Evolutionary conservation across 306 rosid species (phyloP).

Genomic region (Macrotyloma uniflorum): DNA sequence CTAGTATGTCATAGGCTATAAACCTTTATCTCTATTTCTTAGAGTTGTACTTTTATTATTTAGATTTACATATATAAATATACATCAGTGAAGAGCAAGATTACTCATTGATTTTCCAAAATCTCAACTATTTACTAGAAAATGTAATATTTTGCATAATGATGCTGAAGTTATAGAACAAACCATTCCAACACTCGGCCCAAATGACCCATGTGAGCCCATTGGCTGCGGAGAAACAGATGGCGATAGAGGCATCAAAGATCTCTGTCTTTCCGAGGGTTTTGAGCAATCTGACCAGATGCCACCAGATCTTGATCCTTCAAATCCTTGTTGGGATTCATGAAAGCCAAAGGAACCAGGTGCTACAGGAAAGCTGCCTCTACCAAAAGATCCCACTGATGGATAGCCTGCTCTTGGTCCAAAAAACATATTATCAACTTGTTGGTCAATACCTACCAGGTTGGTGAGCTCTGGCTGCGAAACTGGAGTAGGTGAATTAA

Average conservation of each 20-base stretch:
- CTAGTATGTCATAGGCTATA: too few relatives aligned
- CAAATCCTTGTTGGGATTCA: slow-evolving; percentile 78
- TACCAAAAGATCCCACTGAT: slow-evolving; percentile 67
- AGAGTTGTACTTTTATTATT: too few relatives aligned
- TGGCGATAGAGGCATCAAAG: slow-evolving; percentile 69
- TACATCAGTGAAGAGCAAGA: too few relatives aligned
- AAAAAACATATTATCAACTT: slow-evolving; percentile 71
- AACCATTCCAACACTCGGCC: slow-evolving; percentile 77
- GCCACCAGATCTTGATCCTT: slow-evolving; percentile 72
- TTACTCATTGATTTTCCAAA: too few relatives aligned
- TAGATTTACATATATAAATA: too few relatives aligned
- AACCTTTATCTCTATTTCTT: too few relatives aligned
- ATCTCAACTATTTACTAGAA: neutral
- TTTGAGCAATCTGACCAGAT: slow-evolving; percentile 83
- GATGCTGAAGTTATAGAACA: slow-evolving; percentile 50
- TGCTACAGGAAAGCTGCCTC: slow-evolving; percentile 71
- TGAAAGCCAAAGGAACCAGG: slow-evolving; percentile 70
- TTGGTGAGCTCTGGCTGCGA: slow-evolving; percentile 78
- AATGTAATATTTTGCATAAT: slow-evolving; percentile 23
- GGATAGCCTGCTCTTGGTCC: slow-evolving; percentile 84
- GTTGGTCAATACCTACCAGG: slow-evolving; percentile 71
- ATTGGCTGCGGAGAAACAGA: slow-evolving; percentile 80
- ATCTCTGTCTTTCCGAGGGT: slow-evolving; percentile 69
- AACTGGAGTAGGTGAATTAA: slow-evolving; percentile 66
- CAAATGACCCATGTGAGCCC: slow-evolving; percentile 70